A percentile compares a stretch with the other conserved stretches of the same genome.
Evolutionary conservation across 2,329 filamentous ascomycete genomes (phyloP).

Genomic region (Penicillium sp.): DNA sequence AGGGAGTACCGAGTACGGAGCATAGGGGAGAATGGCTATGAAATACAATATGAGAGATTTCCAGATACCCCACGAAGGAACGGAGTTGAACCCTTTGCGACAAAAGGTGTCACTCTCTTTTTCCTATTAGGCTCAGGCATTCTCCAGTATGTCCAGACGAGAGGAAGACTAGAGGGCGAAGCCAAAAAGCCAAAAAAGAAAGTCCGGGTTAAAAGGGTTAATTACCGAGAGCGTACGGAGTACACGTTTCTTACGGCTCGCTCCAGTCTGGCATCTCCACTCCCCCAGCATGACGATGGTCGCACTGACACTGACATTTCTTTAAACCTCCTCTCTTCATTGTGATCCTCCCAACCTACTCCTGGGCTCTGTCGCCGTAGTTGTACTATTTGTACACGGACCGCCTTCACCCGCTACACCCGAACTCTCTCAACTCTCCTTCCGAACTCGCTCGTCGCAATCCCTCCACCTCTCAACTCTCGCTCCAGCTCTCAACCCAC

Average conservation of each 20-base stretch:
- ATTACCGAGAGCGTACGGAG: conserved; percentile 19
- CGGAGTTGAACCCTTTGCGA: too few species aligned
- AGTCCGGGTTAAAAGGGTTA: conserved; percentile 5
- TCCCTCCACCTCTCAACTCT: conserved; percentile 3
- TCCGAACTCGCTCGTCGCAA: conserved; percentile 10
- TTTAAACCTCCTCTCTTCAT: conserved; percentile 1
- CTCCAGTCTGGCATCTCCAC: conserved; percentile 32
- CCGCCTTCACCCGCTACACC: not conserved
- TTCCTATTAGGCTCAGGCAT: too few species aligned
- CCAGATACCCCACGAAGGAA: too few species aligned
- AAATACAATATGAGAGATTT: too few species aligned
- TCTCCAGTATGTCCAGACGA: too few species aligned
- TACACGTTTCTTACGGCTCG: conserved; percentile 23
- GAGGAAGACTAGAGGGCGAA: not conserved
- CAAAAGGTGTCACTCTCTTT: too few species aligned
- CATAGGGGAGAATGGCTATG: too few species aligned
- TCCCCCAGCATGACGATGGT: conserved; percentile 34
- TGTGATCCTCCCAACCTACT: not conserved
- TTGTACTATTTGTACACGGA: not conserved
- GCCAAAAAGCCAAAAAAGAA: not conserved
- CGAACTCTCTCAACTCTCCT: conserved; percentile 1
- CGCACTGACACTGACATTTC: conserved; percentile 15
- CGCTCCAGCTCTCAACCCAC: not conserved
- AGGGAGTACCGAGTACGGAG: too few species aligned
- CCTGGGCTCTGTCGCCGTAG: not conserved